Evolutionary conservation across 2,329 filamentous ascomycete species (phyloP), one percentile per base, ranked within the genome.

Genomic region (Zasmidium citrigriseum): DNA sequence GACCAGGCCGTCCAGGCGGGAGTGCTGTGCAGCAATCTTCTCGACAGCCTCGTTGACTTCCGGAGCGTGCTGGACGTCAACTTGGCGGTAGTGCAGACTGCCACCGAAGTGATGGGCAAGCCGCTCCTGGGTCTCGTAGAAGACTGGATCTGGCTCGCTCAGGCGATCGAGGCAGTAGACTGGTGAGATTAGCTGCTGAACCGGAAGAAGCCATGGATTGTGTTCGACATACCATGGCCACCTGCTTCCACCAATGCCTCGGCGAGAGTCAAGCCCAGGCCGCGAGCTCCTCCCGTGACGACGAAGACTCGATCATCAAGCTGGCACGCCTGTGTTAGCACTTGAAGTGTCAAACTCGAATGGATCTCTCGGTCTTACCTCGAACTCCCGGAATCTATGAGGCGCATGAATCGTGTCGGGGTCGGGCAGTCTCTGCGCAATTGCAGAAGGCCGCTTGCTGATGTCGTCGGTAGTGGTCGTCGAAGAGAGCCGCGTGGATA

Each of bases 151-250:
- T 1, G 80, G 79, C n/a, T 72, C 63, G n/a, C 71, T 66, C 4
- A 77, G 71, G 2, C 75, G 73, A 65, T 83, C 80, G 34, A 82
- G 70, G 56, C 77, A 80, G 69, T 81, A 78, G 7, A 82, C 79
- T 78, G 55, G n/a, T 27, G 46, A 21, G 14, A 46, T 59, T 22
- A 57, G 59, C 48, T 25, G 16, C n/a, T n/a, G n/a, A n/a, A n/a
- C n/a, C n/a, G n/a, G n/a, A n/a, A n/a, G 14, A 46, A 50, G 16
- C 20, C 14, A 14, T 11, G 7, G 16, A n/a, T 16, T 16, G 5
- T 12, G n/a, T 41, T 4, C 21, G 5, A 54, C 61, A 46, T 66
- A 78, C 78, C 78, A 65, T 78, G 76, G 9, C 77, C 79, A 4
- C 79, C 79, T 9, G 78, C 77, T 66, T 82, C 77, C 49, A 78